phyloP scores from a whole-genome alignment of 75 land plant species.

The Selaginella tamariscina region DNA sequence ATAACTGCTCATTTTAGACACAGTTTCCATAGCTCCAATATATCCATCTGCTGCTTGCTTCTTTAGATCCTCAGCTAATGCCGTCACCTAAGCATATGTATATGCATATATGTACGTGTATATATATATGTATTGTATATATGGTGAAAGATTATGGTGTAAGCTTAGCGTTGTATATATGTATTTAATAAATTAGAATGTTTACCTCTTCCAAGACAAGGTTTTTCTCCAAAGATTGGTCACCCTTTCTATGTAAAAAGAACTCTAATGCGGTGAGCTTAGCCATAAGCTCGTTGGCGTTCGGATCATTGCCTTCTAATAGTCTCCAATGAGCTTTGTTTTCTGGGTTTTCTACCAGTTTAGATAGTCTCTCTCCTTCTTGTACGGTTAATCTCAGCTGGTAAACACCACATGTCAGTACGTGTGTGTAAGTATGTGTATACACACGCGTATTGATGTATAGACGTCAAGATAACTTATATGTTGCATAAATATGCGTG shows the following conservation, averaged over 20 bases:
- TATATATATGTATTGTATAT: background rate
- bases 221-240: constrained; percentile 28
- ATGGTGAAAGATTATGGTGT: too few relatives aligned
- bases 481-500: background rate
- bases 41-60: constrained; percentile 16
- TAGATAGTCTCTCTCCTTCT: constrained; percentile 20
- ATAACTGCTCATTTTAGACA: constrained; percentile 10
- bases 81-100: constrained; percentile 15
- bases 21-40: constrained; percentile 4
- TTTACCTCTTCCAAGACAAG: constrained; percentile 26
- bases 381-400: constrained; percentile 16
- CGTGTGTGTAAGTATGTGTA: too few relatives aligned
- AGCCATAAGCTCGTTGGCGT: constrained; percentile 17
- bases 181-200: too few relatives aligned
- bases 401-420: too few relatives aligned
- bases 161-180: too few relatives aligned
- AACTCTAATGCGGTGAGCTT: constrained; percentile 21
- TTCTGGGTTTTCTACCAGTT: constrained; percentile 24
- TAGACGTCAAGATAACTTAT: background rate
- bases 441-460: background rate
- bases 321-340: constrained; percentile 22
- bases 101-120: background rate
- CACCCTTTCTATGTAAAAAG: constrained; percentile 16
- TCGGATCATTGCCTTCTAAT: constrained; percentile 20
- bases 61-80: constrained; percentile 19